These are phyloP conservation scores for Kalmanozyma brasiliensis DNA, from an alignment of 1,284 basidiomycete genomes.

Conservation along the genomic window DNA sequence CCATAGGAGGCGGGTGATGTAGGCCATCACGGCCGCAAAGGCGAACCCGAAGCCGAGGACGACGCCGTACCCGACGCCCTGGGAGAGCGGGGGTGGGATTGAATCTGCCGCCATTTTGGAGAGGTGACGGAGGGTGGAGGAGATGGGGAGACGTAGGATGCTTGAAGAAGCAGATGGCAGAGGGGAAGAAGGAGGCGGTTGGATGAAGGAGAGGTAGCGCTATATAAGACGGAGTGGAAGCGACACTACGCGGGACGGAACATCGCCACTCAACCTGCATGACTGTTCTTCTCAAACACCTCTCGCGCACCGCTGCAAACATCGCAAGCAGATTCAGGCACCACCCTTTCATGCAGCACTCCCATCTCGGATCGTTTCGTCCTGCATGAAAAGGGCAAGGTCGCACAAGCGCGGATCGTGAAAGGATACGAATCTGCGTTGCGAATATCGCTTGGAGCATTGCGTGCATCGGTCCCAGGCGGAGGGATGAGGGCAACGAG, in stretches of 20 bases:
- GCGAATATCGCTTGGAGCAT: conserved; percentile 9
- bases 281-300: too few species aligned
- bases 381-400: too few species aligned
- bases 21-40: conserved; percentile 58
- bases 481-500: too few species aligned
- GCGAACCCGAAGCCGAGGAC: conserved; percentile 63
- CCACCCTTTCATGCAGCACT: conserved; percentile 1
- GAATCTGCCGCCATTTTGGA: conserved; percentile 35
- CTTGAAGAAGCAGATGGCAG: not conserved
- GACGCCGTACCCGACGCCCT: conserved; percentile 65
- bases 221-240: too few species aligned
- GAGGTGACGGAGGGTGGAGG: too few species aligned
- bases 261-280: too few species aligned
- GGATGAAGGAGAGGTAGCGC: too few species aligned
- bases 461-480: conserved; percentile 10
- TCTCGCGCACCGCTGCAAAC: not conserved
- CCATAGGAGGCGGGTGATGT: conserved; percentile 44
- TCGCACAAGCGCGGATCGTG: too few species aligned
- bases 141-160: not conserved
- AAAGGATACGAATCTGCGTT: conserved; percentile 7
- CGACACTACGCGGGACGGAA: too few species aligned
- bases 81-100: conserved; percentile 52
- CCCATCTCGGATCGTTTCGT: not conserved
- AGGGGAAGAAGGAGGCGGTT: too few species aligned
- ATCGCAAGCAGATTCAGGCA: not conserved